Evolutionary conservation across 202 grass and related monocot genomes (phyloP).

Genomic region (Bolboschoenoplectus hybrid): DNA sequence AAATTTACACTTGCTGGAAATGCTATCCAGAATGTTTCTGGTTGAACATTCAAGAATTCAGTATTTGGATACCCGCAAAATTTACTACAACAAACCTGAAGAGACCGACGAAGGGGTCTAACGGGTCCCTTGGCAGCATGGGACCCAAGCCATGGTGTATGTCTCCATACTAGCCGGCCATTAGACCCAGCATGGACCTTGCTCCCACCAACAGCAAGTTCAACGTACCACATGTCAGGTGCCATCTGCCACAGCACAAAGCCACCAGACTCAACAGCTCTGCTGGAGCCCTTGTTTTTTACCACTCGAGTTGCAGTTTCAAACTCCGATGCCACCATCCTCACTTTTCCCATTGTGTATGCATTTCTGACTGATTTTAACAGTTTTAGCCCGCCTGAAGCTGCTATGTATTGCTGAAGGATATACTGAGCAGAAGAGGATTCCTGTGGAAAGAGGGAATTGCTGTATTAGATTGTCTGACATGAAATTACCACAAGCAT

Average conservation of each 20-base stretch:
- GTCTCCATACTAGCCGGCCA: slow-evolving; percentile 93
- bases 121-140: slow-evolving; percentile 95
- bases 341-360: slow-evolving; percentile 96
- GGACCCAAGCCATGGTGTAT: slow-evolving; percentile 96
- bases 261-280: slow-evolving; percentile 75
- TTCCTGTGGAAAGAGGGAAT: slow-evolving; percentile 50
- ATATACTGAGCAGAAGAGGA: slow-evolving; percentile 98
- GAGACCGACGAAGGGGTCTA: slow-evolving; percentile 80
- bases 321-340: slow-evolving; percentile 97
- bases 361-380: slow-evolving; percentile 77
- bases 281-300: slow-evolving; percentile 76
- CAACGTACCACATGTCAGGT: slow-evolving; percentile 98
- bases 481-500: not conserved
- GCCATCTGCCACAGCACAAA: slow-evolving; percentile 99
- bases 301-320: slow-evolving; percentile 87
- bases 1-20: not conserved
- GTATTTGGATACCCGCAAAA: not conserved
- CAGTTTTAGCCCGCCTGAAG: slow-evolving; percentile 73
- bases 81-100: slow-evolving; percentile 55
- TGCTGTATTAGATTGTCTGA: not conserved
- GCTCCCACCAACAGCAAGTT: slow-evolving; percentile 93
- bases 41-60: slow-evolving; percentile 1
- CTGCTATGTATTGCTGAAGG: slow-evolving; percentile 95
- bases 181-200: slow-evolving; percentile 96
- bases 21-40: not conserved